Conservation (phyloP, 2,329 filamentous ascomycete species). For the Hortaea werneckii region DNA sequence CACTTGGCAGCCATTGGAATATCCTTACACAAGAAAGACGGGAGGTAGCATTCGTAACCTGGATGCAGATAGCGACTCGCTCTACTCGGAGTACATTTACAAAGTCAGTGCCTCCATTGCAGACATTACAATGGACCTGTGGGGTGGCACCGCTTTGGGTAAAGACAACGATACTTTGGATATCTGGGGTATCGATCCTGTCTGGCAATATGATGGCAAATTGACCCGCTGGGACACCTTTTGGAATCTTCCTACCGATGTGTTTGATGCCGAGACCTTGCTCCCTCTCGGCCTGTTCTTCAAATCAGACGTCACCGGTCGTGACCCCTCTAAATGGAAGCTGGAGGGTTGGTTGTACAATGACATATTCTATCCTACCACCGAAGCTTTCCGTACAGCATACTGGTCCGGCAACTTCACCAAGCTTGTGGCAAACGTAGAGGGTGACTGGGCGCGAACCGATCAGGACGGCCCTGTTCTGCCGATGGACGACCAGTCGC, state of each 20-base stretch:
- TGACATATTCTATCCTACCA: slow-evolving; percentile 42
- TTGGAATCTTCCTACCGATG: slow-evolving; percentile 29
- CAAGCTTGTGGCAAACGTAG: slow-evolving; percentile 38
- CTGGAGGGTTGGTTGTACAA: slow-evolving; percentile 46
- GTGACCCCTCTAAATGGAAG: slow-evolving; percentile 42
- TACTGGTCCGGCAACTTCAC: slow-evolving; percentile 35
- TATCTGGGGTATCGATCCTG: slow-evolving; percentile 32
- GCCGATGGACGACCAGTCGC: slow-evolving; percentile 43
- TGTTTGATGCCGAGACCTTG: slow-evolving; percentile 35
- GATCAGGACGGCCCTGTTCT: slow-evolving; percentile 31
- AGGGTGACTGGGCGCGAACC: slow-evolving; percentile 39
- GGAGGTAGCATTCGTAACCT: slow-evolving; percentile 33
- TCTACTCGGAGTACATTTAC: slow-evolving; percentile 13
- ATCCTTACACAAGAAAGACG: slow-evolving; percentile 31
- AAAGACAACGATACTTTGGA: slow-evolving; percentile 34
- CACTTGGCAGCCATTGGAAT: slow-evolving; percentile 32
- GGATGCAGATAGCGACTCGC: slow-evolving; percentile 25
- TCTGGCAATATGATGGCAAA: slow-evolving; percentile 6
- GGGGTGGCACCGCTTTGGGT: slow-evolving; percentile 31
- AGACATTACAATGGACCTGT: slow-evolving; percentile 32
- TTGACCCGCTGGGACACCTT: slow-evolving; percentile 19
- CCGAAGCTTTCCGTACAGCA: slow-evolving; percentile 38
- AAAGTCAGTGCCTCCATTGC: slow-evolving; percentile 20
- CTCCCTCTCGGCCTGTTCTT: slow-evolving; percentile 37
- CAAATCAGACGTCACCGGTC: slow-evolving; percentile 39